phyloP scores from a whole-genome alignment of 2,329 filamentous ascomycete genomes.

The Pezizomycotina sp. region DNA sequence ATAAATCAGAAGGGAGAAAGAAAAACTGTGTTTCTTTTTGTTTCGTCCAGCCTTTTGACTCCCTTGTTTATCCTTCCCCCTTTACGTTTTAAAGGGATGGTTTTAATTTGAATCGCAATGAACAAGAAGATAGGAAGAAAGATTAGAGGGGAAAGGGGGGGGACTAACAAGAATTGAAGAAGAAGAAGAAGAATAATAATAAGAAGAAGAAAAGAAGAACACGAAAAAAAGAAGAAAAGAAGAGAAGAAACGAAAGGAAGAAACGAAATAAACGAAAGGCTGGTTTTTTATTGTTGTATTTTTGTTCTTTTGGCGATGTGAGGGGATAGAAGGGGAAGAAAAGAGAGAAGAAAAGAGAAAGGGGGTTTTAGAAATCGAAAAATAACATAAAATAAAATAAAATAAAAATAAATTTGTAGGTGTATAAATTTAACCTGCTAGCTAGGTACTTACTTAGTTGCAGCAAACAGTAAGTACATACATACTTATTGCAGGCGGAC shows the following conservation, averaged over 20 bases:
- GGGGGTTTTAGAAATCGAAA: neutral
- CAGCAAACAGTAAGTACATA: no score
- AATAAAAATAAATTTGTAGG: slow-evolving; percentile 2
- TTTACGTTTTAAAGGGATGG: no score
- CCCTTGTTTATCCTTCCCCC: no score
- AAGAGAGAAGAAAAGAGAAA: slow-evolving; percentile 6
- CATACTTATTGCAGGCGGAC: no score
- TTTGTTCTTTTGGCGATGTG: neutral
- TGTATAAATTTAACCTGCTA: no score
- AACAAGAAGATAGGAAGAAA: no score
- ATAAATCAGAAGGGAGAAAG: no score
- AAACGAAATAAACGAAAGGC: neutral
- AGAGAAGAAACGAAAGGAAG: neutral
- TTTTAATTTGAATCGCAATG: no score
- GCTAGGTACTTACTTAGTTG: no score
- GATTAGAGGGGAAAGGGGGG: slow-evolving; percentile 1
- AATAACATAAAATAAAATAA: slow-evolving; percentile 7
- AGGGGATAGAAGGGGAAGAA: slow-evolving; percentile 1
- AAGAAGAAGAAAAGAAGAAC: neutral
- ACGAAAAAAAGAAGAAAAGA: neutral
- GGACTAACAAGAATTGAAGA: neutral
- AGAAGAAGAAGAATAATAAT: neutral
- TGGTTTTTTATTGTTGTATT: neutral
- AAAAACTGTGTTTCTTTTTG: no score
- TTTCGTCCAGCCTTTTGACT: no score